Percentiles rank a stretch among this genome's conserved stretches.
Evolutionary conservation across 1,284 basidiomycete species (phyloP).

Genomic region (Neolentinus lepideus): DNA sequence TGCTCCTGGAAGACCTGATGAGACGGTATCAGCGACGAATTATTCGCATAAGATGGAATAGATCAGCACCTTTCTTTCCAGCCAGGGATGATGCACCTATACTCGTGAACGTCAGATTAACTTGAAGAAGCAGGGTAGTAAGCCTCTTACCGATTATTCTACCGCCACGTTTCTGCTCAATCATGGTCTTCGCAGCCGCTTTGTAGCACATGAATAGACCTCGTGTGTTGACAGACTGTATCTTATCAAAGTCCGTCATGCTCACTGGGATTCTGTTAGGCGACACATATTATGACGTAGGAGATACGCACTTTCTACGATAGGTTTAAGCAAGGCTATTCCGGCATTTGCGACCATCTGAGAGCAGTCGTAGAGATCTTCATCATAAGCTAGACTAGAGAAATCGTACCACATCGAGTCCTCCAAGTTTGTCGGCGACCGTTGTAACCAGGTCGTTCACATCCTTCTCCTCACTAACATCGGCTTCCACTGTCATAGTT

Average conservation of each 20-base stretch:
- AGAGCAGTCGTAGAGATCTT: background rate
- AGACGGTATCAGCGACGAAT: background rate
- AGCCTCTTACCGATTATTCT: conserved; percentile 18
- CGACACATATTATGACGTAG: background rate
- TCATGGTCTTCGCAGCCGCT: conserved; percentile 21
- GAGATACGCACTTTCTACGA: conserved; percentile 14
- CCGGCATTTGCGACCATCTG: conserved; percentile 27
- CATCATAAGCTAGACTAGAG: background rate
- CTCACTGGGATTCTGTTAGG: background rate
- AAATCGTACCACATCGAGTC: conserved; percentile 19
- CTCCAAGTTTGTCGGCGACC: conserved; percentile 20
- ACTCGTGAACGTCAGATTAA: conserved; percentile 11
- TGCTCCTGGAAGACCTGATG: background rate
- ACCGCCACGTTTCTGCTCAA: conserved; percentile 21
- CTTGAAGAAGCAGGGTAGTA: no score
- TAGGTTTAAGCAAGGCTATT: conserved; percentile 8
- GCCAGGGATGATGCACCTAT: conserved; percentile 30
- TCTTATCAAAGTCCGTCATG: conserved; percentile 8
- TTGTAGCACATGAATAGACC: conserved; percentile 20
- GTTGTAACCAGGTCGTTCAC: conserved; percentile 20
- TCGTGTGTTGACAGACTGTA: conserved; percentile 10
- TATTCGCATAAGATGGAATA: background rate
- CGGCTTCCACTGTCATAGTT: conserved; percentile 17
- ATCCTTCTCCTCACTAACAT: conserved; percentile 23
- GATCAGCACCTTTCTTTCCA: conserved; percentile 25